Base-by-base conservation (phyloP, 192 early-diverging fungal species). In the Rhizophlyctis rosea region DNA sequence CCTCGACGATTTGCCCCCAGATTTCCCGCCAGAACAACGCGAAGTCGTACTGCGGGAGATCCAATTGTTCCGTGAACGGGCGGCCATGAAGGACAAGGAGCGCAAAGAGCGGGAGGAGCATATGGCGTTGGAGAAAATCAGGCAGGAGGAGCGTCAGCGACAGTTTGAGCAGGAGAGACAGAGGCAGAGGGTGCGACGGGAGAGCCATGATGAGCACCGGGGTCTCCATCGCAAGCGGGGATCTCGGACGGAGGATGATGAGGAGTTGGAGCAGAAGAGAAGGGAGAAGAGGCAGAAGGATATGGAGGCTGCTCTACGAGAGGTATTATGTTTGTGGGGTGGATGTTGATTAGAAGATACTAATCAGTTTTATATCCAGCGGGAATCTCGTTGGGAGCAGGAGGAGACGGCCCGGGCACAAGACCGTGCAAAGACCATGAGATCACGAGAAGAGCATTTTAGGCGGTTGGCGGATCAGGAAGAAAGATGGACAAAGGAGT, bases 361-460 rank as follows among this genome's bases (percentile, higher is more conserved):
- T 54, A 35, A n/a, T 1, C 1, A 35, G 11, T 49, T 11, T 68
- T 21, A n/a, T 55, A 50, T n/a, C 31, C 32, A 89, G 80, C 64
- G 89, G 7, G 87, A 89, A 48, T 62, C 77, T 24, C 81, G 89
- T 2, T 89, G 82, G 77, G 86, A 88, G 56, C 67, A 74, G 13
- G 50, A 78, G 39, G 88, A 92, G 69, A 18, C 31, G 27, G 50
- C 34, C 13, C 52, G 80, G 24, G 34, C 77, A 25, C 53, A 47
- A 9, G 39, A 61, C 50, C 61, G 68, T 11, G 59, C 57, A 1
- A 72, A 74, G n/a, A 50, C 67, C 11, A 44, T 72, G 21, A 62
- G 69, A 7, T 69, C 74, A 24, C 68, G 77, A 24, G 80, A 87
- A 47, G 67, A 71, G 13, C 82, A 86, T 48, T 49, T 56, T 23